Percentiles rank a stretch among this genome's conserved stretches.
phyloP scores from a whole-genome alignment of 2,329 filamentous ascomycete genomes.

The Fusarium nisikadoi region DNA sequence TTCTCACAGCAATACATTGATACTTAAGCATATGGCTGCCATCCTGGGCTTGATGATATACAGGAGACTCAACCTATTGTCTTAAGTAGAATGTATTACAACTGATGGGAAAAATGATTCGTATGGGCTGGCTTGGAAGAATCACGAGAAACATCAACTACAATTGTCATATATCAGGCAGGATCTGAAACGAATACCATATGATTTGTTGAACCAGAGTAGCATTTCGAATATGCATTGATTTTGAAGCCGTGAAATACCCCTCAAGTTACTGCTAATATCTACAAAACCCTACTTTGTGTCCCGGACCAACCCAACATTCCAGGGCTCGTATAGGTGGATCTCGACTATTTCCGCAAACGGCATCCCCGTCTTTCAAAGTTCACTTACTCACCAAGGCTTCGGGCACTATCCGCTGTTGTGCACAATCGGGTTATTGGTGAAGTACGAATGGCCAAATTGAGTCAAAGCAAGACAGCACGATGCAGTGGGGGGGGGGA shows the following conservation, averaged over 20 bases:
- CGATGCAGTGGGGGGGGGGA: neutral
- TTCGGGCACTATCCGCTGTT: neutral
- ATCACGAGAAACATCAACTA: neutral
- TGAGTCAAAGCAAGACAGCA: no score
- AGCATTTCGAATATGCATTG: neutral
- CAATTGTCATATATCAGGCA: neutral
- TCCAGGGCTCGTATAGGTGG: neutral
- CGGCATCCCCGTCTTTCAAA: neutral
- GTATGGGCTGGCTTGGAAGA: neutral
- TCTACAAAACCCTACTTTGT: neutral
- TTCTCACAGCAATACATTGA: neutral
- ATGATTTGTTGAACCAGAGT: neutral
- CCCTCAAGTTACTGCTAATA: neutral
- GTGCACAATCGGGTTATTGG: neutral
- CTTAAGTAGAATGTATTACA: neutral
- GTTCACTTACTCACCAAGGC: neutral
- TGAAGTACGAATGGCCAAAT: neutral
- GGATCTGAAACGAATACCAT: neutral
- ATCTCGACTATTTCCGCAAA: neutral
- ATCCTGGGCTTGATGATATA: neutral
- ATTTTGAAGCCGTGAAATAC: neutral
- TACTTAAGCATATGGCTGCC: neutral
- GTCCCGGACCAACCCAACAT: neutral
- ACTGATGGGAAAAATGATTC: neutral
- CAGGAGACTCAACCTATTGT: neutral